A percentile compares a stretch with the other conserved stretches of the same genome.
These are phyloP conservation scores for Blastobotrys chiropterorum DNA, from an alignment of 805 yeast species.

Conservation along the genomic window DNA sequence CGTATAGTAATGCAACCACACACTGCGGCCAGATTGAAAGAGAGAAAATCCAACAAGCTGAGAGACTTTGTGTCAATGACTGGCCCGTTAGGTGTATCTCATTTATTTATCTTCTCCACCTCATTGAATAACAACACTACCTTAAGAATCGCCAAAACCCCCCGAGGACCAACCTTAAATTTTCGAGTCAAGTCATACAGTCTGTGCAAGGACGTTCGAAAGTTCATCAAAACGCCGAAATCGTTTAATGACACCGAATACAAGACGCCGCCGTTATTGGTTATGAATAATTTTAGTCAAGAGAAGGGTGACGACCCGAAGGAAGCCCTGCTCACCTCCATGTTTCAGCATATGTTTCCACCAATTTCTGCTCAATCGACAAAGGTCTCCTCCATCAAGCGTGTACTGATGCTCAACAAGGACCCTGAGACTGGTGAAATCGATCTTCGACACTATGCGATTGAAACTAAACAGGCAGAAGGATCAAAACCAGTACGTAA, in stretches of 20 bases:
- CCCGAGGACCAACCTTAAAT: constrained; percentile 90
- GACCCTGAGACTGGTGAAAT: constrained; percentile 64
- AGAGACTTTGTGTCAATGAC: constrained; percentile 98
- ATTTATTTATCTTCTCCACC: constrained; percentile 81
- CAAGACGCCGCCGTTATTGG: constrained; percentile 78
- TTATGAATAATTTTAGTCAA: constrained; percentile 79
- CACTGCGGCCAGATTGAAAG: constrained; percentile 83
- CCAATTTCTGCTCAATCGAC: constrained; percentile 84
- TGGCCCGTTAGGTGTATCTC: constrained; percentile 91
- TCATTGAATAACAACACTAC: constrained; percentile 74
- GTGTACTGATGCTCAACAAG: constrained; percentile 80
- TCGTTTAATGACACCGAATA: constrained; percentile 58
- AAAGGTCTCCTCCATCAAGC: constrained; percentile 63
- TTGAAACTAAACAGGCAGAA: constrained; percentile 72
- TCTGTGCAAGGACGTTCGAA: constrained; percentile 71
- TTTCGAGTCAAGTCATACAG: constrained; percentile 75
- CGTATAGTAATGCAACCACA: constrained; percentile 93
- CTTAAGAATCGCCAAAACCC: constrained; percentile 77
- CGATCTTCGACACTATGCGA: constrained; percentile 84
- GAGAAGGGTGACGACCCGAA: constrained; percentile 50
- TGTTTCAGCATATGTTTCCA: constrained; percentile 94
- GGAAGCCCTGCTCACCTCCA: constrained; percentile 78
- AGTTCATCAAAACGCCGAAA: constrained; percentile 69
- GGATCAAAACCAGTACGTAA: constrained; percentile 68
- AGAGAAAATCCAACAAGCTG: constrained; percentile 78